Evolutionary conservation across 1,284 basidiomycete genomes (phyloP).

Genomic region (Leccinum griseonigrum): DNA sequence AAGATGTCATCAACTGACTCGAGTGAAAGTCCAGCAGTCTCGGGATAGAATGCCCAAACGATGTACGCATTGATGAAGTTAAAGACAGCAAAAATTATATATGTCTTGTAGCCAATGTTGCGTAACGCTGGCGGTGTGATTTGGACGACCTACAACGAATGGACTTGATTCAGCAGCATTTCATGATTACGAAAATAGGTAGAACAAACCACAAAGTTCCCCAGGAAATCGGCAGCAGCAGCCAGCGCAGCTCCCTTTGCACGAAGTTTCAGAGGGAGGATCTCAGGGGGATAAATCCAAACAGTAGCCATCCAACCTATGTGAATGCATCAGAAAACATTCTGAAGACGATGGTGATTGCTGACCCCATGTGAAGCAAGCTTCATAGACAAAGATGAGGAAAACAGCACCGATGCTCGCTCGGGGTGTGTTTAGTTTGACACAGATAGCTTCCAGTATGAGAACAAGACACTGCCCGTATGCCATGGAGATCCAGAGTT

Average conservation of each 20-base stretch:
- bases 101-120: conserved; percentile 19
- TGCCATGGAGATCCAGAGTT: conserved; percentile 19
- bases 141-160: conserved; percentile 12
- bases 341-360: neutral
- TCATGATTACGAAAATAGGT: neutral
- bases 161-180: neutral
- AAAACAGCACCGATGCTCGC: conserved; percentile 16
- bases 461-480: conserved; percentile 14
- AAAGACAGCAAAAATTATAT: conserved; percentile 13
- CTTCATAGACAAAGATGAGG: conserved; percentile 15
- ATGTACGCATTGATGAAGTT: conserved; percentile 16
- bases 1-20: conserved; percentile 12
- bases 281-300: conserved; percentile 15
- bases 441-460: conserved; percentile 12
- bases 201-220: conserved; percentile 14
- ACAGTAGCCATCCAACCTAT: conserved; percentile 19
- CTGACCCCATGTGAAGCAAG: conserved; percentile 15
- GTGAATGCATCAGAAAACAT: neutral
- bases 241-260: conserved; percentile 15
- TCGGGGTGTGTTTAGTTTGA: conserved; percentile 9
- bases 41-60: conserved; percentile 16
- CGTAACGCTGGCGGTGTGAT: conserved; percentile 14
- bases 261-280: conserved; percentile 15
- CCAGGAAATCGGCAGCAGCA: conserved; percentile 10
- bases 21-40: conserved; percentile 13